Conservation (phyloP, 805 yeast species). For the Cyberlindnera xylosilytica region DNA sequence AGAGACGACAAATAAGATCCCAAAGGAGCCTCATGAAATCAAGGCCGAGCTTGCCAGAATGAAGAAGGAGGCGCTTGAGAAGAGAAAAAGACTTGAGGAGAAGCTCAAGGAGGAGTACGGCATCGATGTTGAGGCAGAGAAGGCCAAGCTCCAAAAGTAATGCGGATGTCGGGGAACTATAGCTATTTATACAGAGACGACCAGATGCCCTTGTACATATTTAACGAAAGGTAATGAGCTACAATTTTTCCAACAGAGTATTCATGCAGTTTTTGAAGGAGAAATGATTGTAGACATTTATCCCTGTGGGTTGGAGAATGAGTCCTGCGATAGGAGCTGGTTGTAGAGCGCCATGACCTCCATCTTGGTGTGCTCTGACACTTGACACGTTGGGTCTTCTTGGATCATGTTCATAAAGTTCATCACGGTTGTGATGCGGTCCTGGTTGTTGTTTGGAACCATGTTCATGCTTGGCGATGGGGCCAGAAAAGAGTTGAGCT, state of each 20-base stretch:
- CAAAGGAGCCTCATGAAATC: slow-evolving; percentile 89
- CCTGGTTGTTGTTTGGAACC: too few relatives aligned
- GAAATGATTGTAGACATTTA: too few relatives aligned
- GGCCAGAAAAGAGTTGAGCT: too few relatives aligned
- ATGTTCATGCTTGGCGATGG: too few relatives aligned
- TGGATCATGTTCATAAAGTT: slow-evolving; percentile 13
- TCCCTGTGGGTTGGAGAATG: background rate
- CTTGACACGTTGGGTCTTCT: slow-evolving; percentile 7
- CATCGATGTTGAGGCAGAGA: slow-evolving; percentile 49
- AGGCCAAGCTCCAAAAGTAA: slow-evolving; percentile 30
- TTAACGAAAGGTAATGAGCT: slow-evolving; percentile 8
- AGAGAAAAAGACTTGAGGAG: slow-evolving; percentile 69
- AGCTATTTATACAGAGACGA: background rate
- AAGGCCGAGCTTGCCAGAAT: slow-evolving; percentile 89
- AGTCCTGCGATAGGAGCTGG: background rate
- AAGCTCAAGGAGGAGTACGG: slow-evolving; percentile 65
- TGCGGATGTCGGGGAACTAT: background rate
- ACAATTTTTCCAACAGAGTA: background rate
- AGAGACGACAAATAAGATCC: slow-evolving; percentile 82
- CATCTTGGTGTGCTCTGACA: slow-evolving; percentile 12
- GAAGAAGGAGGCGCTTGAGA: slow-evolving; percentile 69
- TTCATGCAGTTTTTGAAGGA: too few relatives aligned
- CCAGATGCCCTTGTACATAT: background rate
- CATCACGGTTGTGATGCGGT: slow-evolving; percentile 5
- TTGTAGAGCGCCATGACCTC: slow-evolving; percentile 9